phyloP scores from a whole-genome alignment of 2,329 filamentous ascomycete genomes.

The Pochonia chlamydosporia region DNA sequence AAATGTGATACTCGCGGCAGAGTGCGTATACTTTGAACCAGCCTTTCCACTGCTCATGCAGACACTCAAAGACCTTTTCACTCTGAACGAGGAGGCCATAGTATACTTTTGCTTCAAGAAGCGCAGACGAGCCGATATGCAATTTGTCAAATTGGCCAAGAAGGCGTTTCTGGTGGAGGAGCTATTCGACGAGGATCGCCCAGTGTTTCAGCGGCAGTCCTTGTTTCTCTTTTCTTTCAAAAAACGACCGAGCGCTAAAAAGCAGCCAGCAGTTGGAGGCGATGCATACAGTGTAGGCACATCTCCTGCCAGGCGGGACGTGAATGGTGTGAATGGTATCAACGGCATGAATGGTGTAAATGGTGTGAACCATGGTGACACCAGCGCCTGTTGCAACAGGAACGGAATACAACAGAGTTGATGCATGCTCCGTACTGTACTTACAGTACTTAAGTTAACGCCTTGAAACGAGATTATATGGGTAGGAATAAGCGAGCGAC shows the following conservation, averaged over 20 bases:
- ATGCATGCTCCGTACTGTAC: neutral
- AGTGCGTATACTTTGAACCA: slow-evolving; percentile 96
- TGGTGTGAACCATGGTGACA: neutral
- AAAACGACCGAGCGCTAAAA: slow-evolving; percentile 15
- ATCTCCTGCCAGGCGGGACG: neutral
- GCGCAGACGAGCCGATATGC: slow-evolving; percentile 71
- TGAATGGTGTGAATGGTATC: neutral
- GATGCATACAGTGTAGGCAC: neutral
- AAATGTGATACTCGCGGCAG: slow-evolving; percentile 83
- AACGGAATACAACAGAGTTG: neutral
- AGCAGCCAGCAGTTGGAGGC: neutral
- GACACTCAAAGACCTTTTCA: slow-evolving; percentile 70
- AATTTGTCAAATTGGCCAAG: slow-evolving; percentile 66
- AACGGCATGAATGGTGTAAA: neutral
- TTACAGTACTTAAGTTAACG: neutral
- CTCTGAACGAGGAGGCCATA: slow-evolving; percentile 59
- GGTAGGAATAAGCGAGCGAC: neutral
- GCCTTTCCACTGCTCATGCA: slow-evolving; percentile 82
- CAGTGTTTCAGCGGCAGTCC: slow-evolving; percentile 49
- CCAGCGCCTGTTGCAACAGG: neutral
- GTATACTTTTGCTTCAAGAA: slow-evolving; percentile 93
- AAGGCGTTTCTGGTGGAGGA: slow-evolving; percentile 61
- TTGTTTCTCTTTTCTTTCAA: slow-evolving; percentile 57
- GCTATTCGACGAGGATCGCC: slow-evolving; percentile 54
- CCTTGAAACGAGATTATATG: neutral